phyloP scores from a whole-genome alignment of 495 filamentous ascomycete genomes.

The Lophiostoma macrostomum region DNA sequence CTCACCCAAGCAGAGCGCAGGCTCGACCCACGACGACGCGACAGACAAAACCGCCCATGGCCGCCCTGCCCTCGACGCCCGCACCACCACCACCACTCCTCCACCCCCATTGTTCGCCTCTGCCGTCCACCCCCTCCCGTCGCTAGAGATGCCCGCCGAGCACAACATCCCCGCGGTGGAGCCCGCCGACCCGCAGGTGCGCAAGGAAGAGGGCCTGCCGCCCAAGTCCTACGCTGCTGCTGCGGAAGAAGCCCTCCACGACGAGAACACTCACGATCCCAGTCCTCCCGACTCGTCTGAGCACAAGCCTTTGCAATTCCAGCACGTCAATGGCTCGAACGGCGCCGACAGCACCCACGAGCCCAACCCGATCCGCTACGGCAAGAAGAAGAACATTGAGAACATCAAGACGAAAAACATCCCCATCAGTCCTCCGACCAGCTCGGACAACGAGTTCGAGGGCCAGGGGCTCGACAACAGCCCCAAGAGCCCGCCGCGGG shows the following conservation, averaged over 20 bases:
- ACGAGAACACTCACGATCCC: no score
- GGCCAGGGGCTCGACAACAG: constrained; percentile 27
- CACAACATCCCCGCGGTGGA: constrained; percentile 25
- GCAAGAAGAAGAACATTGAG: not conserved
- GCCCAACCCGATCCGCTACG: no score
- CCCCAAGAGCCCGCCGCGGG: constrained; percentile 23
- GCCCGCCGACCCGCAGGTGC: constrained; percentile 28
- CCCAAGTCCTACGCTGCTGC: constrained; percentile 40
- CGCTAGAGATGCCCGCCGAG: constrained; percentile 23
- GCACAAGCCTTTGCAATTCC: no score
- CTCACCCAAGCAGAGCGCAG: no score
- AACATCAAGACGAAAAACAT: constrained; percentile 12
- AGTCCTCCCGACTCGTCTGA: no score
- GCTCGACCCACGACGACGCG: no score
- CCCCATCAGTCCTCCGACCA: constrained; percentile 5
- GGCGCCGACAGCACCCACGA: not conserved
- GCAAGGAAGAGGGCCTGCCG: constrained; percentile 31
- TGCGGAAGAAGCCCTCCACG: constrained; percentile 23
- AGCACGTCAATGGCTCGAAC: no score
- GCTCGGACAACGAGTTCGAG: constrained; percentile 18
- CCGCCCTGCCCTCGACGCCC: not conserved
- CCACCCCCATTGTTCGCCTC: no score
- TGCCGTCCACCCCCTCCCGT: not conserved
- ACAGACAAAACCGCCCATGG: no score
- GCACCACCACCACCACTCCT: not conserved